Percentiles rank a stretch among this genome's conserved stretches.
phyloP scores from a whole-genome alignment of 2,329 filamentous ascomycete genomes.

The Pestalotiopsis sp. region DNA sequence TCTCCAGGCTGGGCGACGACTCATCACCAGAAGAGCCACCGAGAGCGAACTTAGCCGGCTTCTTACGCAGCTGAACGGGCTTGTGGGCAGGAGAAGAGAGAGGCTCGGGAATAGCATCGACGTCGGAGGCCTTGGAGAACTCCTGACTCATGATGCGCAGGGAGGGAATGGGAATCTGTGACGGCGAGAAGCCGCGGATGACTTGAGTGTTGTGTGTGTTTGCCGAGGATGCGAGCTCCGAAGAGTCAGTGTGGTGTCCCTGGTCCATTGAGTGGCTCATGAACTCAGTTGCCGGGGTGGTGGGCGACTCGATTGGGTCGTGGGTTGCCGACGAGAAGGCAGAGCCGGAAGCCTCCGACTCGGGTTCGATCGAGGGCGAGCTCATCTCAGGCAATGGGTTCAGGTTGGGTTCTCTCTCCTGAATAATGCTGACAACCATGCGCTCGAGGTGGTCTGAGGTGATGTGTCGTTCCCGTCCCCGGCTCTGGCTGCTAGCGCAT shows the following conservation, averaged over 20 bases:
- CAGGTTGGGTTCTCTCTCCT: constrained; percentile 74
- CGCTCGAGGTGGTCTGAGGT: constrained; percentile 92
- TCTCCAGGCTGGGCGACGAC: constrained; percentile 66
- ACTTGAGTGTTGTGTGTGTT: constrained; percentile 57
- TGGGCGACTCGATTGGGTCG: constrained; percentile 48
- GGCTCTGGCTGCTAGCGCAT: constrained; percentile 69
- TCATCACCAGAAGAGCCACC: constrained; percentile 80
- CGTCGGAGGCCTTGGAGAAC: constrained; percentile 43
- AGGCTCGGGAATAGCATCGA: constrained; percentile 63
- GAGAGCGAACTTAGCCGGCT: constrained; percentile 67
- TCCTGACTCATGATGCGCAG: constrained; percentile 47
- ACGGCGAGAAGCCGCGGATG: constrained; percentile 84
- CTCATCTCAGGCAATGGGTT: constrained; percentile 52
- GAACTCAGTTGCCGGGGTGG: constrained; percentile 33
- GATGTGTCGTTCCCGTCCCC: constrained; percentile 82
- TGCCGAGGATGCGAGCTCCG: constrained; percentile 45
- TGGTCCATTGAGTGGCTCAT: constrained; percentile 25
- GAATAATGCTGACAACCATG: constrained; percentile 91
- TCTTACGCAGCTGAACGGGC: constrained; percentile 69
- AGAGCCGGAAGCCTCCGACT: constrained; percentile 47
- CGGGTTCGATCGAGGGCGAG: constrained; percentile 41
- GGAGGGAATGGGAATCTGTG: constrained; percentile 55
- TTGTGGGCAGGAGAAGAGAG: constrained; percentile 61
- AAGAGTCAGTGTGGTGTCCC: constrained; percentile 35
- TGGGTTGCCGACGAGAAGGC: constrained; percentile 53